These are phyloP conservation scores for Leptographium radiaticola DNA, from an alignment of 2,329 filamentous ascomycete species.

Conservation along the genomic window DNA sequence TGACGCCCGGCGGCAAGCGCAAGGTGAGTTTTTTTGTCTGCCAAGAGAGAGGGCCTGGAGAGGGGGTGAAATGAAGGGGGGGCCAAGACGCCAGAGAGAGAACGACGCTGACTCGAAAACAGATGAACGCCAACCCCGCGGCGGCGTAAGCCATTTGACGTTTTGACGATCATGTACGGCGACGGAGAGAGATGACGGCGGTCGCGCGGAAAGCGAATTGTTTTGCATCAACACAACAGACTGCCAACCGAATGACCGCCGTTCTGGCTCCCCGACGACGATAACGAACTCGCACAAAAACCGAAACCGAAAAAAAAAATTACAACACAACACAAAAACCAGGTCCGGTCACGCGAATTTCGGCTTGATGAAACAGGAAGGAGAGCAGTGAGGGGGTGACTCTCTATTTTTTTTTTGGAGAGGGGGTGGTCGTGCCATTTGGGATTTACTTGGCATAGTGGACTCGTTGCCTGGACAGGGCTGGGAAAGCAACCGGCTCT, in stretches of 20 bases:
- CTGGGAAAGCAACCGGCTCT: neutral
- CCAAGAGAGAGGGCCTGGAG: neutral
- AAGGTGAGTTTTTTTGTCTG: slow-evolving; percentile 48
- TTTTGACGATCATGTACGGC: neutral
- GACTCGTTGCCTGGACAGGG: neutral
- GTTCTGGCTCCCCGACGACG: too few relatives aligned
- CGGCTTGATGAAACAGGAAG: neutral
- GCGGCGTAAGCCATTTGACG: slow-evolving; percentile 1
- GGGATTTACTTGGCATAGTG: neutral
- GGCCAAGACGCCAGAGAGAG: neutral
- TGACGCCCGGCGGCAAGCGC: slow-evolving; percentile 85
- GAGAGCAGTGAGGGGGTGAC: neutral
- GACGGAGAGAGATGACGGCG: too few relatives aligned
- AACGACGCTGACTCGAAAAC: neutral
- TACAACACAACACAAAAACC: neutral
- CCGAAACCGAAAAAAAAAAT: neutral
- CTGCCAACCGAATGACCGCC: too few relatives aligned
- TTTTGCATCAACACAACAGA: too few relatives aligned
- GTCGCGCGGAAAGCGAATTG: too few relatives aligned
- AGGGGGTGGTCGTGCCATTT: neutral
- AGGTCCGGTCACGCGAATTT: neutral
- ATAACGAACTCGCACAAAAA: too few relatives aligned
- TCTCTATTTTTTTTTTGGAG: neutral
- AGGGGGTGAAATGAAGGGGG: neutral
- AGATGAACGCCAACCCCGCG: slow-evolving; percentile 14